Conservation (phyloP, 306 rosid genomes). For the Benincasa hispida region DNA sequence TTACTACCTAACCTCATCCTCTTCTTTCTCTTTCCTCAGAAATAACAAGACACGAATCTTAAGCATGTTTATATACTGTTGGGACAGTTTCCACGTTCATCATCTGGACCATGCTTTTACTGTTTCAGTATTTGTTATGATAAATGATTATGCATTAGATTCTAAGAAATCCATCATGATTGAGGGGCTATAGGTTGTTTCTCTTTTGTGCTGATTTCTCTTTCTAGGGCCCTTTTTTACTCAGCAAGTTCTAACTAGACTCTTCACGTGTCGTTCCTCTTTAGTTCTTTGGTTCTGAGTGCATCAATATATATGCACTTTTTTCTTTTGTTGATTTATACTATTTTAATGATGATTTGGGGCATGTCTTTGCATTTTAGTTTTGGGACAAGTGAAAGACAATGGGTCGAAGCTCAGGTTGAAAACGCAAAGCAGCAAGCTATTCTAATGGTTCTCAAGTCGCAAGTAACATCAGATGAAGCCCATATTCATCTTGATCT, state of each 20-base stretch:
- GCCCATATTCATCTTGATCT: conserved; percentile 97
- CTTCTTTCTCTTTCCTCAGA: not conserved
- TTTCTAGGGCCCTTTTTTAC: not conserved
- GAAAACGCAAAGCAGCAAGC: conserved; percentile 97
- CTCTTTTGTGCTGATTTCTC: not conserved
- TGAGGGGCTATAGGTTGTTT: not conserved
- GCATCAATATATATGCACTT: not conserved
- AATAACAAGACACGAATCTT: not conserved
- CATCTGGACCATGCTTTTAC: not conserved
- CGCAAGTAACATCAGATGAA: conserved; percentile 91
- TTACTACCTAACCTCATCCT: not conserved
- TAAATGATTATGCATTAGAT: not conserved
- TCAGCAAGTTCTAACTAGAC: not conserved
- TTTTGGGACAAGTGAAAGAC: conserved; percentile 98
- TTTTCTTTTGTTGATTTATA: not conserved
- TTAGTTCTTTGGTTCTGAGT: not conserved
- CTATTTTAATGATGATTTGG: conserved; percentile 5
- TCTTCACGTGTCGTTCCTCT: not conserved
- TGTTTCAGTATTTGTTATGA: not conserved
- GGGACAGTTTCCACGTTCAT: not conserved
- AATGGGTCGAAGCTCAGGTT: conserved; percentile 99
- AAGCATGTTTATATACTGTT: not conserved
- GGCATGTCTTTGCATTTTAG: conserved; percentile 28
- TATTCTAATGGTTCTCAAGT: conserved; percentile 59
- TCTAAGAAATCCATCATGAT: not conserved